Conservation (phyloP, 805 yeast species). For the Clavispora fructus region DNA sequence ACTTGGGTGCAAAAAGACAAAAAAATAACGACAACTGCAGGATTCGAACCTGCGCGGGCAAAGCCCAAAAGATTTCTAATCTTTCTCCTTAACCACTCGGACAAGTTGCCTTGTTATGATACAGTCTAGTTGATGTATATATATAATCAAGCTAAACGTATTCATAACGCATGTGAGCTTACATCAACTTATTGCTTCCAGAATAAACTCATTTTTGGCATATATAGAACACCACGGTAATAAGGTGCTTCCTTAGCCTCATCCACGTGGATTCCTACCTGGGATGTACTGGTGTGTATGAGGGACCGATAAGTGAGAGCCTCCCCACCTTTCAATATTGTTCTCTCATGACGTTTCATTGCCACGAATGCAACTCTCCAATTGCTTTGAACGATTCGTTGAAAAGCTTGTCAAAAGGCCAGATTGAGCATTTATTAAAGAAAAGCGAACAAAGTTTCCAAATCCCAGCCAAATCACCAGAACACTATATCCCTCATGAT, state of each 20-base stretch:
- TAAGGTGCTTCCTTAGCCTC: too few relatives aligned
- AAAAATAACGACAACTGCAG: conserved; percentile 39
- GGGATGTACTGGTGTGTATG: neutral
- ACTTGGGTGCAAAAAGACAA: neutral
- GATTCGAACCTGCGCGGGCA: conserved; percentile 50
- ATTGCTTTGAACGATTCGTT: conserved; percentile 53
- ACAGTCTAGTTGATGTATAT: neutral
- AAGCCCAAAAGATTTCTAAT: conserved; percentile 46
- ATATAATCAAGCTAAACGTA: too few relatives aligned
- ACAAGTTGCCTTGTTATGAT: conserved; percentile 35
- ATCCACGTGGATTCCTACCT: neutral
- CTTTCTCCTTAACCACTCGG: conserved; percentile 47
- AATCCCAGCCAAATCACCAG: conserved; percentile 21
- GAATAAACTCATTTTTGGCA: too few relatives aligned
- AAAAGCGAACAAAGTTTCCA: conserved; percentile 17
- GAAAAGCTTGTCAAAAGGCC: conserved; percentile 47
- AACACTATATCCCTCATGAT: conserved; percentile 33
- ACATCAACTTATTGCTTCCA: too few relatives aligned
- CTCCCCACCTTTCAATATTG: neutral
- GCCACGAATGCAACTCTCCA: conserved; percentile 63
- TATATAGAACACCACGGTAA: too few relatives aligned
- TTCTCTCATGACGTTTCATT: conserved; percentile 22
- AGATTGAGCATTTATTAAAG: conserved; percentile 46
- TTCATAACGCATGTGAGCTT: too few relatives aligned
- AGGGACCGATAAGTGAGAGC: neutral